A percentile compares a stretch with the other conserved stretches of the same genome.
Conservation (phyloP, 2,329 filamentous ascomycete genomes). For the Lasiodiplodia sp. region DNA sequence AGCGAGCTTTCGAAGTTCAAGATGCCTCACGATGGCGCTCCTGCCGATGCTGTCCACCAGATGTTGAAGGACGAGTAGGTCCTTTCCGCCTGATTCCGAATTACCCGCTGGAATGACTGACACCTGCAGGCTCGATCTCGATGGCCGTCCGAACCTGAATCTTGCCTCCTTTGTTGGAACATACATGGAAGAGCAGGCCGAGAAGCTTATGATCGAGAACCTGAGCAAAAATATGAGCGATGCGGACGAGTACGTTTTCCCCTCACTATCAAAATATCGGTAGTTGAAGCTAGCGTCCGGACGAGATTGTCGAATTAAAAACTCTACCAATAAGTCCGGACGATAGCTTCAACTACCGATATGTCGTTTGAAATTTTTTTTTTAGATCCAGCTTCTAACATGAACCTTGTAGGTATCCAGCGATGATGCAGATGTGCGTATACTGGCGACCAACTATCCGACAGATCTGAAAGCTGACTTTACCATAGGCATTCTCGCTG, state of each 20-base stretch:
- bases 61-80: constrained; percentile 56
- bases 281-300: too few species aligned
- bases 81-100: not conserved
- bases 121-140: constrained; percentile 59
- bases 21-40: constrained; percentile 64
- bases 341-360: too few species aligned
- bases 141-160: constrained; percentile 72
- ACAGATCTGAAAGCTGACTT: constrained; percentile 11
- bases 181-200: constrained; percentile 73
- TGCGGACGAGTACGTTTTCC: constrained; percentile 56
- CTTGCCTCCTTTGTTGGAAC: constrained; percentile 74
- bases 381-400: not conserved
- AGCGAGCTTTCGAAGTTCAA: constrained; percentile 66
- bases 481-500: constrained; percentile 68
- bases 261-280: not conserved
- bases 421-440: constrained; percentile 44
- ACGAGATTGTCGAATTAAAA: too few species aligned
- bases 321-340: too few species aligned
- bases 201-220: constrained; percentile 71
- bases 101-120: not conserved
- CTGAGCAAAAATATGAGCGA: constrained; percentile 76
- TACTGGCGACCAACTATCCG: constrained; percentile 57
- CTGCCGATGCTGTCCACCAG: constrained; percentile 69
- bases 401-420: constrained; percentile 33
- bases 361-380: too few species aligned